Evolutionary conservation across 2,329 filamentous ascomycete genomes (phyloP), one percentile per base, ranked within the genome.

Genomic region (Diaporthe citrichinensis): DNA sequence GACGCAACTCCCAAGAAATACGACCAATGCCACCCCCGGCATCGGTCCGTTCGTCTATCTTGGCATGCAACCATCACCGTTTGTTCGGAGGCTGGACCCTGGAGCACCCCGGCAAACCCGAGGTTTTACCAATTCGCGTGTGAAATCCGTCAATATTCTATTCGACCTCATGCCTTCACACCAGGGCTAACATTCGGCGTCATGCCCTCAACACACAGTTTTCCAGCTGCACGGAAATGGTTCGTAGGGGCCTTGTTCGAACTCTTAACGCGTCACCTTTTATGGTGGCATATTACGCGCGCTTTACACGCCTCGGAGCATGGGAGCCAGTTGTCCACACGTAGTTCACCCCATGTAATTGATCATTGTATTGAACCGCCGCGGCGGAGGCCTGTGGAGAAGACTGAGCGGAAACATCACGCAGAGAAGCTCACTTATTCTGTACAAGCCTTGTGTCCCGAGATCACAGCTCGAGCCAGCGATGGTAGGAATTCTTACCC

Each of bases 31-130:
- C 46, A 36, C 12, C 31, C 36, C 65, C 34, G 31, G 31, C 46
- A 53, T 53, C 49, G 65, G 65, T 55, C 65, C 49, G 34, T 69
- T 41, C 49, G 65, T 55, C 65, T 69, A 55, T 69, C 65, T 69
- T 69, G 65, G 65, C 65, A 69, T 55, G 65, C 65, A 55, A 41
- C 65, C 65, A 55, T 41, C 65, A 69, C 15, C 15, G 34, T n/a
- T 41, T 41, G n/a, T 17, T 55, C 46, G 39, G 34, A 41, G 15
- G 7, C 65, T 39, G 46, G 6, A 34, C 65, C 65, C 65, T 69
- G 65, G 46, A 10, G 31, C 49, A 28, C 6, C 49, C 34, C 65
- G 65, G 65, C 65, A 69, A 69, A 55, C 14, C 65, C 65, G 65
- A 69, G 34, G 65, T 55, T 69, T 55, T 39, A 55, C 34, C 65